A percentile compares a stretch with the other conserved stretches of the same genome.
These are phyloP conservation scores for Hypoxylon fragiforme DNA, from an alignment of 495 filamentous ascomycete genomes.

Conservation along the genomic window DNA sequence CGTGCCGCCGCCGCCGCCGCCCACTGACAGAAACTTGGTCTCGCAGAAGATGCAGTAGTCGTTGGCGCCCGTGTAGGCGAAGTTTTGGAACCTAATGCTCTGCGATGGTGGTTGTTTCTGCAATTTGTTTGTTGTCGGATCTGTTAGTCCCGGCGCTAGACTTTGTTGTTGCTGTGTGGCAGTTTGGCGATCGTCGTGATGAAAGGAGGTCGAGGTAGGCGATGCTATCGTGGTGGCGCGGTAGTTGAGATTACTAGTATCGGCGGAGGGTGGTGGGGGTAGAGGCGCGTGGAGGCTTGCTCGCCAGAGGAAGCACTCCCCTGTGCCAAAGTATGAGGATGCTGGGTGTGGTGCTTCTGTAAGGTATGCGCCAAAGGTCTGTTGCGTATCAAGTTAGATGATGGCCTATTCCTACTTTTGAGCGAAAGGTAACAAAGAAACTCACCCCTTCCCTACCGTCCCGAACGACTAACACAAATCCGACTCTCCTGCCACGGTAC, in stretches of 20 bases:
- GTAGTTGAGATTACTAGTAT: conserved; percentile 66
- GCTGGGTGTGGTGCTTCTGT: conserved; percentile 79
- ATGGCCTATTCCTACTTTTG: background rate
- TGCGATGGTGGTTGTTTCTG: conserved; percentile 33
- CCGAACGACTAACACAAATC: conserved; percentile 83
- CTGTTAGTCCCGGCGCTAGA: conserved; percentile 29
- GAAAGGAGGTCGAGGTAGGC: conserved; percentile 11
- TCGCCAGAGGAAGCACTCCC: conserved; percentile 98
- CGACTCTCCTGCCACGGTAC: conserved; percentile 68
- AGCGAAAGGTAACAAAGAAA: no score
- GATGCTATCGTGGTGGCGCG: conserved; percentile 68
- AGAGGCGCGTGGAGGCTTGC: conserved; percentile 64
- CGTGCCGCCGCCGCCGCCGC: conserved; percentile 82
- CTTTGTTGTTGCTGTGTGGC: conserved; percentile 35
- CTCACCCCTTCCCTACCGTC: conserved; percentile 74
- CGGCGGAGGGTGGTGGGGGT: conserved; percentile 74
- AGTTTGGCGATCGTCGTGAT: conserved; percentile 36
- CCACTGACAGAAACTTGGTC: conserved; percentile 77
- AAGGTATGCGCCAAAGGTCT: conserved; percentile 93
- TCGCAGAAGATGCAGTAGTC: conserved; percentile 95
- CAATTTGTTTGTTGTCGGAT: conserved; percentile 12
- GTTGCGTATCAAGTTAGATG: conserved; percentile 3
- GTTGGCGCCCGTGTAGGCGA: conserved; percentile 93
- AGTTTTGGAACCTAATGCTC: conserved; percentile 90
- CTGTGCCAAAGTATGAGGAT: conserved; percentile 90